Base-by-base conservation (phyloP, 805 yeast species). In the Isabelozyma heimii region DNA sequence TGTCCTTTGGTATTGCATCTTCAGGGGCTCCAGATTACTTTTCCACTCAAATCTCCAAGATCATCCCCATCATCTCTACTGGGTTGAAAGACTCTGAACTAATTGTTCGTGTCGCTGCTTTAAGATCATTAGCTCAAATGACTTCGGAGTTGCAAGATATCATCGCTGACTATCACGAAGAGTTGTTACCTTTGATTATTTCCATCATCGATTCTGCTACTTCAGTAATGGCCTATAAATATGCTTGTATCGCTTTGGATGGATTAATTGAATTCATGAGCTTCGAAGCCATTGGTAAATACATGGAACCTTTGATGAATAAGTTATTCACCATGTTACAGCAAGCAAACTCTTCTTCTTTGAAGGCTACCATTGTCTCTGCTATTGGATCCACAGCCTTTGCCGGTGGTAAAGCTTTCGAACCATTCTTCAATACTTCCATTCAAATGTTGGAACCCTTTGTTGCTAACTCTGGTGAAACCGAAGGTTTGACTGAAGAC, bases 351-450 rank as follows among this genome's bases (percentile, higher is more conserved):
- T 79, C 86, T 37, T 86, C 91, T 17, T 81, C 95, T 13, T 76
- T 88, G 63, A 86, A 84, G 67, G 73, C 88, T 44, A 89, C 89
- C 51, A 85, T 88, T 62, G 97, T 94, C 51, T 88, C 96, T 47
- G 97, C 97, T 38, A 89, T 94, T 66, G 98, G 98, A 48, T 91
- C 98, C 38, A 89, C 97, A 51, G 98, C 99, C 27, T 91, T 86
- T 64, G 96, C 98, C 49, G 83, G 97, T 41, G 97, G 97, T 70
- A 84, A 85, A 59, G 80, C 87, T 38, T 94, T 89, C 71, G 75
- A 80, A 51, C 97, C 98, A 51, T 94, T 80, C 75, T 92, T 92
- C 69, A 81, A 83, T 62, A 80, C 83, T 54, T 87, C 97, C 45
- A 83, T 92, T 58, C 84, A 85, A 65, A 81, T 80, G 54, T 79